A percentile compares a stretch with the other conserved stretches of the same genome.
phyloP scores from a whole-genome alignment of 345 rosid genomes.

The Carallia brachiata region DNA sequence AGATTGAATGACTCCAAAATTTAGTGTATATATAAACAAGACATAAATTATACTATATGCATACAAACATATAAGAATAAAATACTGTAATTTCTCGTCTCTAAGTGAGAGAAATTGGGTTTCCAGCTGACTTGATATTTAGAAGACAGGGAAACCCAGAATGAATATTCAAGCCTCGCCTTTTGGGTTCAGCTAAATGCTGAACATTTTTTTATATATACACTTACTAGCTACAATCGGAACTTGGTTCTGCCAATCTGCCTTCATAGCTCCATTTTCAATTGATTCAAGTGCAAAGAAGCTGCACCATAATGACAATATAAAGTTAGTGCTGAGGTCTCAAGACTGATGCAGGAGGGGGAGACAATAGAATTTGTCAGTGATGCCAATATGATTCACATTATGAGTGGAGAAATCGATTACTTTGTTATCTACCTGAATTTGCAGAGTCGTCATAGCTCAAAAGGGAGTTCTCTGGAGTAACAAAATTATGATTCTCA shows the following conservation, averaged over 20 bases:
- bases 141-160: slow-evolving; percentile 35
- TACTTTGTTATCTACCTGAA: slow-evolving; percentile 44
- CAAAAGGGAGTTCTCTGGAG: slow-evolving; percentile 57
- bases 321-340: slow-evolving; percentile 21
- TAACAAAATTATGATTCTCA: slow-evolving; percentile 42
- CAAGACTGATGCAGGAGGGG: not conserved
- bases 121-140: slow-evolving; percentile 19
- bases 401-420: not conserved
- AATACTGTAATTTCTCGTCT: slow-evolving; percentile 24
- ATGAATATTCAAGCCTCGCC: slow-evolving; percentile 30
- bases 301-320: slow-evolving; percentile 39
- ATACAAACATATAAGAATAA: slow-evolving; percentile 17
- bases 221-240: slow-evolving; percentile 21
- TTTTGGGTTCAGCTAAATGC: slow-evolving; percentile 36
- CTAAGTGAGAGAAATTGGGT: slow-evolving; percentile 26
- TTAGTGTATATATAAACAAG: slow-evolving; percentile 17
- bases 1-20: slow-evolving; percentile 33
- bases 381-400: not conserved
- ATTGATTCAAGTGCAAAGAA: slow-evolving; percentile 55
- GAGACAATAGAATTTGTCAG: too few relatives aligned
- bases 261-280: slow-evolving; percentile 46
- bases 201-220: slow-evolving; percentile 32
- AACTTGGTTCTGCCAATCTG: slow-evolving; percentile 34
- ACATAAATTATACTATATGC: not conserved
- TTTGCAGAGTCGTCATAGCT: slow-evolving; percentile 63